phyloP scores from a whole-genome alignment of 2,329 filamentous ascomycete genomes.

The Apiospora arundinis region DNA sequence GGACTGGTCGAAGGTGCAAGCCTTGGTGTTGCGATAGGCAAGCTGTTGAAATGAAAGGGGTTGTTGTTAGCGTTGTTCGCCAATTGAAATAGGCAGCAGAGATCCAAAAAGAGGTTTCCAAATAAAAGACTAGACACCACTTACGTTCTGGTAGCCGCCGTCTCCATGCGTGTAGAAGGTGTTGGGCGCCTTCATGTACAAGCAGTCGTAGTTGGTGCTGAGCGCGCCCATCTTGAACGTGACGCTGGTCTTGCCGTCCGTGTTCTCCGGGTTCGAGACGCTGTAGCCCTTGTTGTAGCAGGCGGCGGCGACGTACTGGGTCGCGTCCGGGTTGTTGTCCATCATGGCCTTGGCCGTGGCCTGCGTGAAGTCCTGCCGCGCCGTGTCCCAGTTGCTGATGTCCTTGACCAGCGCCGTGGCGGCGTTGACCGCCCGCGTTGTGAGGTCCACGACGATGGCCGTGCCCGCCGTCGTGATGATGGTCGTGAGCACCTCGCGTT shows the following conservation, averaged over 20 bases:
- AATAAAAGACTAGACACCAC: background rate
- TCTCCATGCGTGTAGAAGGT: constrained; percentile 27
- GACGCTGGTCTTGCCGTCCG: constrained; percentile 24
- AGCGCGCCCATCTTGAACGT: constrained; percentile 27
- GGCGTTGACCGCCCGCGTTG: constrained; percentile 21
- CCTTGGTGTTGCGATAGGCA: constrained; percentile 11
- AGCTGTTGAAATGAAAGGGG: constrained; percentile 8
- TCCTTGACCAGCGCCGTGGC: constrained; percentile 23
- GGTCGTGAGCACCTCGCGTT: constrained; percentile 6
- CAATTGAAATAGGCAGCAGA: too few relatives aligned
- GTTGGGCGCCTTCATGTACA: constrained; percentile 29
- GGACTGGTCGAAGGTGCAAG: constrained; percentile 18
- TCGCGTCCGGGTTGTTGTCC: constrained; percentile 28
- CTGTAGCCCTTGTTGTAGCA: constrained; percentile 32
- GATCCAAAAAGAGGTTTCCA: too few relatives aligned
- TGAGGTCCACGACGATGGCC: constrained; percentile 24
- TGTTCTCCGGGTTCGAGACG: constrained; percentile 23
- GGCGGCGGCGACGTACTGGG: constrained; percentile 25
- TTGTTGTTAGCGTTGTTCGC: too few relatives aligned
- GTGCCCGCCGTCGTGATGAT: constrained; percentile 21
- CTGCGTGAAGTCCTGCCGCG: constrained; percentile 31
- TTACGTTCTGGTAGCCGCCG: constrained; percentile 29
- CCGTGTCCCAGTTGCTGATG: constrained; percentile 24
- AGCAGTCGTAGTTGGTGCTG: constrained; percentile 30
- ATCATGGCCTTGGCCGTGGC: constrained; percentile 29